These are phyloP conservation scores for Odonthalia washingtoniensis DNA, from an alignment of 31 red algal genomes.

Conservation along the genomic window DNA sequence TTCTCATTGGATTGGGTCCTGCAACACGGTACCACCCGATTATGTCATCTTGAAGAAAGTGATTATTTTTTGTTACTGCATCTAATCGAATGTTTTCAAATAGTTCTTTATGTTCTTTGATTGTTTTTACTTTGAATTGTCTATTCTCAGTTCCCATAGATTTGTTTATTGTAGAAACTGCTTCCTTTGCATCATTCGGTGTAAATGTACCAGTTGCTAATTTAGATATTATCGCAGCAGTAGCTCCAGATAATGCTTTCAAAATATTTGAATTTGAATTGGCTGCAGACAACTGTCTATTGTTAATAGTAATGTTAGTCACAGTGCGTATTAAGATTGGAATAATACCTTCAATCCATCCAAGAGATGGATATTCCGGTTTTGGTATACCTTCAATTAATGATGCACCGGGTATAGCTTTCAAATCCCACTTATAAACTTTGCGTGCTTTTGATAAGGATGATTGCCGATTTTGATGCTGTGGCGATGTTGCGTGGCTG, in stretches of 20 bases:
- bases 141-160: neutral
- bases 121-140: neutral
- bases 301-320: conserved; percentile 23
- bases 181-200: neutral
- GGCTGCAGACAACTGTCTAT: neutral
- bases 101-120: conserved; percentile 59
- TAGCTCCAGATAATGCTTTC: neutral
- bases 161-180: neutral
- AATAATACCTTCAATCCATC: conserved; percentile 33
- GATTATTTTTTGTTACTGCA: conserved; percentile 24
- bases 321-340: conserved; percentile 6
- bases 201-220: conserved; percentile 7
- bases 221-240: neutral
- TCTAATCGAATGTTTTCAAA: conserved; percentile 36
- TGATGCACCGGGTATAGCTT: conserved; percentile 23
- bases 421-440: conserved; percentile 28
- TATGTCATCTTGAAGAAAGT: conserved; percentile 56
- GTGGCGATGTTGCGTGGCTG: too few species aligned
- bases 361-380: conserved; percentile 19
- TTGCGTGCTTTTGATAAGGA: conserved; percentile 15
- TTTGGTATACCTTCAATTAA: conserved; percentile 43
- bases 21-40: conserved; percentile 67
- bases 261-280: neutral
- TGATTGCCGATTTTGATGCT: too few species aligned
- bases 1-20: conserved; percentile 46